These are phyloP conservation scores for Macaranga tanarius DNA, from an alignment of 441 rosid genomes.

Conservation along the genomic window DNA sequence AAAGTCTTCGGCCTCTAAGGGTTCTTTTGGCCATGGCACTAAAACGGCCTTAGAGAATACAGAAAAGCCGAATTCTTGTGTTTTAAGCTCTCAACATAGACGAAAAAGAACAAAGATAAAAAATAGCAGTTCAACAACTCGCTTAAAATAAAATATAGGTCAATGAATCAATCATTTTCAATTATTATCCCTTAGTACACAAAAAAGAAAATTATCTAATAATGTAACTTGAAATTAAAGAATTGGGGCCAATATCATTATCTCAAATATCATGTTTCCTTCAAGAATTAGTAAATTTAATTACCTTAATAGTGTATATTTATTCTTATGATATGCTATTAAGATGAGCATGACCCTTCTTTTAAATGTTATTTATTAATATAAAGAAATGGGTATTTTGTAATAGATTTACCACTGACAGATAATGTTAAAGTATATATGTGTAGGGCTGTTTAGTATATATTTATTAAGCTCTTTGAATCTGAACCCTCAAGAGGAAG, in stretches of 20 bases:
- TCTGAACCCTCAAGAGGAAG: background rate
- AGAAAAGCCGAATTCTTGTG: no score
- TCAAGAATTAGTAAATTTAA: background rate
- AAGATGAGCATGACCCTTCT: no score
- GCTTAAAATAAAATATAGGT: constrained; percentile 5
- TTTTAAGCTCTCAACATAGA: no score
- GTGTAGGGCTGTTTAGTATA: no score
- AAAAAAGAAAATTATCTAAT: background rate
- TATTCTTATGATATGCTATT: no score
- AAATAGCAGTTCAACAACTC: background rate
- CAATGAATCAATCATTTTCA: constrained; percentile 29
- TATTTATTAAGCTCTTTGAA: background rate
- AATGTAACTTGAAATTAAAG: background rate
- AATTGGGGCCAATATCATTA: background rate
- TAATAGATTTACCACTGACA: no score
- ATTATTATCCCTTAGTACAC: background rate
- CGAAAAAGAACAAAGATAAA: background rate
- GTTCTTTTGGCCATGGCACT: background rate
- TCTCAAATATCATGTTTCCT: constrained; percentile 6
- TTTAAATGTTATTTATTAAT: no score
- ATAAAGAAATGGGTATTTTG: no score
- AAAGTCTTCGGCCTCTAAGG: no score
- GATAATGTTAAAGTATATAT: no score
- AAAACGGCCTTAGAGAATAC: background rate
- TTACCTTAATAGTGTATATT: background rate